Conservation (phyloP, 2,329 filamentous ascomycete species). For the Botrytis pseudocinerea region DNA sequence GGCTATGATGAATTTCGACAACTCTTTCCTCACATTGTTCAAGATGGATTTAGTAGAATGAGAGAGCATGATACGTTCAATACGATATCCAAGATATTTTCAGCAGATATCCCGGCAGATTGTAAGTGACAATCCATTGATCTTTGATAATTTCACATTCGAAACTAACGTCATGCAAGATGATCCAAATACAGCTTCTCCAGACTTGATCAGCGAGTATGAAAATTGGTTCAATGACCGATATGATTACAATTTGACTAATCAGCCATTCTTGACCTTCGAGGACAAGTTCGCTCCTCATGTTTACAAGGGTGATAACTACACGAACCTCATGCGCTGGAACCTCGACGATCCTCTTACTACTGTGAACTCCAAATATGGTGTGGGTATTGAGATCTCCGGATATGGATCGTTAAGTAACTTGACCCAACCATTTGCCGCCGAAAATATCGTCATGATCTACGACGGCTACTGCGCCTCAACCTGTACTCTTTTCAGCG, state of each 20-base stretch:
- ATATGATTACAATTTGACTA: conserved; percentile 35
- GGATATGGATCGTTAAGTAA: conserved; percentile 40
- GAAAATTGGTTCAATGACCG: conserved; percentile 36
- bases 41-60: conserved; percentile 35
- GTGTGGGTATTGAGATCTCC: conserved; percentile 39
- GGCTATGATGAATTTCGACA: conserved; percentile 52
- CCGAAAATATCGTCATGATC: conserved; percentile 46
- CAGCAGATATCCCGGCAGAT: conserved; percentile 29
- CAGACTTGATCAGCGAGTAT: conserved; percentile 28
- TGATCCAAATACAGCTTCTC: conserved; percentile 32
- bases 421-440: conserved; percentile 43
- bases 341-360: conserved; percentile 35
- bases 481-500: conserved; percentile 59
- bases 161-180: conserved; percentile 23
- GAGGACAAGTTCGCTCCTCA: conserved; percentile 36
- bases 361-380: conserved; percentile 32
- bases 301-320: conserved; percentile 31
- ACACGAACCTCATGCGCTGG: conserved; percentile 35
- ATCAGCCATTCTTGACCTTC: conserved; percentile 34
- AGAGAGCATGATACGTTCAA: conserved; percentile 34
- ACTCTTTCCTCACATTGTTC: conserved; percentile 40
- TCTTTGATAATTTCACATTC: no score
- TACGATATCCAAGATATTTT: conserved; percentile 32
- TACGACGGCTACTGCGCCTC: conserved; percentile 58
- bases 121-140: conserved; percentile 16